Conservation (phyloP, 495 filamentous ascomycete genomes). For the Hapsidospora chrysogenum region DNA sequence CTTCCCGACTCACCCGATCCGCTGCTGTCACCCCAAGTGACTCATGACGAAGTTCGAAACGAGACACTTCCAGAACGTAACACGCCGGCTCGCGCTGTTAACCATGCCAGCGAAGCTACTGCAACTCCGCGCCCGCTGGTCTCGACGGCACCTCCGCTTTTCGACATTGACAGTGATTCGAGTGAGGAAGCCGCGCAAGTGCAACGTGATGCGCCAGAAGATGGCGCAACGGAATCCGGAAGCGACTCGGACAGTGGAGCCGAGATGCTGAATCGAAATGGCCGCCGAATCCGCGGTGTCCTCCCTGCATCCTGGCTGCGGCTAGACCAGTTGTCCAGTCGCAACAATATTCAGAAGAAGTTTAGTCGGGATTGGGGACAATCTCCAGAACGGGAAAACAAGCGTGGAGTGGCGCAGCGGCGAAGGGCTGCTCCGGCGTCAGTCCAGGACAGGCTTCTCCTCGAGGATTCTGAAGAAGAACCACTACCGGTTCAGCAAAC, state of each 20-base stretch:
- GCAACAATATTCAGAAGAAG: conserved; percentile 7
- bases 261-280: conserved; percentile 22
- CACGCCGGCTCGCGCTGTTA: not conserved
- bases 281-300: conserved; percentile 56
- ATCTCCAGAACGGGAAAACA: conserved; percentile 14
- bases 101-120: not conserved
- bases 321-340: conserved; percentile 38
- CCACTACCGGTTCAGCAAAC: too few species aligned
- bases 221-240: not conserved
- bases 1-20: too few species aligned
- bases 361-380: conserved; percentile 21
- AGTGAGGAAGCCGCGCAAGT: not conserved
- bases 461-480: conserved; percentile 32
- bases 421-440: conserved; percentile 7
- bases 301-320: conserved; percentile 83
- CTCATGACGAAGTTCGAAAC: too few species aligned
- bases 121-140: not conserved
- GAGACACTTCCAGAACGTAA: not conserved
- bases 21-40: too few species aligned
- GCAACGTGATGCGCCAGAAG: not conserved
- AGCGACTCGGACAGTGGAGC: conserved; percentile 22
- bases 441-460: conserved; percentile 9
- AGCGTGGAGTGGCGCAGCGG: conserved; percentile 36
- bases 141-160: not conserved
- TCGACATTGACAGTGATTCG: not conserved